Evolutionary conservation across 2,329 filamentous ascomycete species (phyloP), one percentile per base, ranked within the genome.

Genomic region (Colletotrichum tamarilloi): DNA sequence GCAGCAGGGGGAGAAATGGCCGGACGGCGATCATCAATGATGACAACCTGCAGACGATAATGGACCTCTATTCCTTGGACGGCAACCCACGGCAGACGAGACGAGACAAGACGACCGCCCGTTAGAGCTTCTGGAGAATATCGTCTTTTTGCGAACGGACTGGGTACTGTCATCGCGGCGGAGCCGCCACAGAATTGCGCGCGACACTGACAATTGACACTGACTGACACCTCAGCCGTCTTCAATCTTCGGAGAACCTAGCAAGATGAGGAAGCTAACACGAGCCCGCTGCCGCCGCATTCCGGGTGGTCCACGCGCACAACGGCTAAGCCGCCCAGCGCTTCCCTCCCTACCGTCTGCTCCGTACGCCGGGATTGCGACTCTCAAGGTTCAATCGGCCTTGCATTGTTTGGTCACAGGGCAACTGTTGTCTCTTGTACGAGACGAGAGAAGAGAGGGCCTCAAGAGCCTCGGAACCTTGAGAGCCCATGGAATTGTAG

Each of bases 41-140:
- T 70, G 70, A 73, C 53, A 65, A 28, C 55, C 60, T 73, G 70
- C 70, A 73, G 70, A 69, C 22, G 46, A 70, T 60, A 53, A 70
- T 70, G 70, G 70, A 52, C 65, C 67, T 59, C 60, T 49, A 46
- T 73, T 63, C 70, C 70, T 70, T 73, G 60, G 70, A 35, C 59
- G 66, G 59, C 11, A 24, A 49, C 26, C 26, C 38, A 57, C 52
- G 28, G 24, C 65, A 68, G 24, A 49, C 49, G 38, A 42, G n/a
- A 73, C 32, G 22, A 63, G 19, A 49, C 57, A 16, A 19, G n/a
- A 73, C n/a, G 28, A 64, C 52, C 26, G 26, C 59, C 38, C n/a
- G 16, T 16, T 22, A 26, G 26, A n/a, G 26, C 59, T 59, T 55
- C 30, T 26, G 26, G 32, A n/a, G 28, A 42, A 26, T 5, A 16